Conservation (phyloP, 805 yeast genomes). For the Hyphopichia homilentoma region DNA sequence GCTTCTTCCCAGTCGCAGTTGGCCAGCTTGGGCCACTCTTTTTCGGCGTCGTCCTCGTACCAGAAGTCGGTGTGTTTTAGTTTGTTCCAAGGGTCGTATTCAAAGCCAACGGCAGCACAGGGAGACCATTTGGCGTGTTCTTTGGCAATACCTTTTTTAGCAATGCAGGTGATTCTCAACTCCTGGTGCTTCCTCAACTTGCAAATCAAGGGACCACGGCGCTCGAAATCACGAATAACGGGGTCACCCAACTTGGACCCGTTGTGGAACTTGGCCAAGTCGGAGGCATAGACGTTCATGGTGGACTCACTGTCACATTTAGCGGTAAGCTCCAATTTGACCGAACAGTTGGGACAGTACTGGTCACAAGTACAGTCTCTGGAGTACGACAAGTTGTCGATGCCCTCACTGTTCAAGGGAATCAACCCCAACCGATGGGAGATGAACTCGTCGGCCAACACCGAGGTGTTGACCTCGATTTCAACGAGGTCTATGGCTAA, state of each 20-base stretch:
- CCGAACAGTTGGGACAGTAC: slow-evolving; percentile 94
- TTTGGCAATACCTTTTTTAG: slow-evolving; percentile 94
- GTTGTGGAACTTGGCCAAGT: slow-evolving; percentile 47
- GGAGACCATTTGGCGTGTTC: slow-evolving; percentile 99
- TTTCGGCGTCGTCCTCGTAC: slow-evolving; percentile 85
- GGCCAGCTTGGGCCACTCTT: slow-evolving; percentile 89
- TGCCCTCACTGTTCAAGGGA: slow-evolving; percentile 81
- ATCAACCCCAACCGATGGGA: slow-evolving; percentile 92
- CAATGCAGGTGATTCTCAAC: slow-evolving; percentile 82
- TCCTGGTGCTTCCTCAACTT: slow-evolving; percentile 92
- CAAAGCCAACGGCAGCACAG: slow-evolving; percentile 91
- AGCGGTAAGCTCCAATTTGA: slow-evolving; percentile 82
- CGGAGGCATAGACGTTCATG: slow-evolving; percentile 86
- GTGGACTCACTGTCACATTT: slow-evolving; percentile 83
- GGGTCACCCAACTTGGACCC: slow-evolving; percentile 70
- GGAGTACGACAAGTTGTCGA: slow-evolving; percentile 79
- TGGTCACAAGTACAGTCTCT: slow-evolving; percentile 98
- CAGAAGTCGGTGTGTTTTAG: slow-evolving; percentile 93
- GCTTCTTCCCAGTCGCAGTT: slow-evolving; percentile 97
- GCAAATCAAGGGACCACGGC: slow-evolving; percentile 86
- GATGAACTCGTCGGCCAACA: slow-evolving; percentile 93
- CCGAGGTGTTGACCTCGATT: slow-evolving; percentile 88
- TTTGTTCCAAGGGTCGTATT: slow-evolving; percentile 99
- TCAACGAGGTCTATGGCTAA: slow-evolving; percentile 95
- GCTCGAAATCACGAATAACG: slow-evolving; percentile 69